Evolutionary conservation across 805 yeast species (phyloP).

Genomic region (Starmerella asiatica): DNA sequence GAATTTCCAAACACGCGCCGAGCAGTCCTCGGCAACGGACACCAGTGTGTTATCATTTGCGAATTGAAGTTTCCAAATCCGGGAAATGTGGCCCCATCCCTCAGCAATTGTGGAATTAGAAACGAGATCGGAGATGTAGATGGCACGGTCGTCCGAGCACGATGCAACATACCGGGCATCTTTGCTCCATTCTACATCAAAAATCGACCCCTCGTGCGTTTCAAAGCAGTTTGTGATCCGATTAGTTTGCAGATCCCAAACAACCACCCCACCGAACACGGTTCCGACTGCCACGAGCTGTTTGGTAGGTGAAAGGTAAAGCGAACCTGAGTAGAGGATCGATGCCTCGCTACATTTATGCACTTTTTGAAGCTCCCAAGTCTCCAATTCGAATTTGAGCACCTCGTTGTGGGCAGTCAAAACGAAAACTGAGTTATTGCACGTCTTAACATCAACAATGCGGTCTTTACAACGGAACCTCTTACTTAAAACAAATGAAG

Average conservation of each 20-base stretch:
- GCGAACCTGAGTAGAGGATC: constrained; percentile 75
- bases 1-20: constrained; percentile 70
- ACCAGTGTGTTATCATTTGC: constrained; percentile 34
- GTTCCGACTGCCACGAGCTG: constrained; percentile 77
- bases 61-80: constrained; percentile 77
- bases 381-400: constrained; percentile 28
- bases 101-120: constrained; percentile 49
- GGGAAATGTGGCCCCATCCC: constrained; percentile 95
- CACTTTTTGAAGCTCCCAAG: constrained; percentile 24
- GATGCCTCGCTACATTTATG: constrained; percentile 55
- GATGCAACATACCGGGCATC: constrained; percentile 48
- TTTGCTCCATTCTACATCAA: constrained; percentile 53
- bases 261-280: constrained; percentile 71
- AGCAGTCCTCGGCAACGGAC: constrained; percentile 77
- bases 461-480: constrained; percentile 49
- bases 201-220: constrained; percentile 85
- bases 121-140: constrained; percentile 55
- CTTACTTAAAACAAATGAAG: constrained; percentile 27
- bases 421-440: constrained; percentile 42
- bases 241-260: constrained; percentile 44
- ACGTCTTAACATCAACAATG: constrained; percentile 41
- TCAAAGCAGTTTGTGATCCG: constrained; percentile 41
- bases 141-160: constrained; percentile 90
- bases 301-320: constrained; percentile 33
- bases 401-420: constrained; percentile 73